These are phyloP conservation scores for Chloris gayana DNA, from an alignment of 176 grass and related monocot genomes.

Conservation along the genomic window DNA sequence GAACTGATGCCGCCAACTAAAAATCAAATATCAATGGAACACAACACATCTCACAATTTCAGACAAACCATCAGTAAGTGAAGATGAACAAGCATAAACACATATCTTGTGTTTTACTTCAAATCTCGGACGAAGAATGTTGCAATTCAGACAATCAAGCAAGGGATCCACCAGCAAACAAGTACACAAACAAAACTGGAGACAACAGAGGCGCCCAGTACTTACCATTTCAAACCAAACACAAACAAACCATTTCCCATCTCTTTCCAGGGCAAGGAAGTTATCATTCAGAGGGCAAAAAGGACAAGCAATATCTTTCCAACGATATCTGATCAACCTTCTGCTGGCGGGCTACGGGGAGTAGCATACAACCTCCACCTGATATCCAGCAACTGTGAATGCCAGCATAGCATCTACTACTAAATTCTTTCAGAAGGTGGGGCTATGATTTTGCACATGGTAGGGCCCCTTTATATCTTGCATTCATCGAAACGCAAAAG, in stretches of 20 bases:
- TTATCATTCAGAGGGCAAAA: slow-evolving; percentile 2
- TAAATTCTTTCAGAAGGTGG: not conserved
- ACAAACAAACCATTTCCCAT: not conserved
- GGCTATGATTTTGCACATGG: slow-evolving; percentile 1
- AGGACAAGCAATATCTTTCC: slow-evolving; percentile 18
- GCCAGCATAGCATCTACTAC: not conserved
- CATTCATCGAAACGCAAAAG: not conserved
- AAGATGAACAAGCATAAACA: not conserved
- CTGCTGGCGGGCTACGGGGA: no score
- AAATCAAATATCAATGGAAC: not conserved
- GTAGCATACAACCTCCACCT: not conserved
- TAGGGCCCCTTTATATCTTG: not conserved
- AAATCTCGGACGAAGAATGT: not conserved
- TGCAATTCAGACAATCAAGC: not conserved
- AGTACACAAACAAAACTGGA: not conserved
- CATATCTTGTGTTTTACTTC: not conserved
- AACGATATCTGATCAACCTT: no score
- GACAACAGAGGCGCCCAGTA: not conserved
- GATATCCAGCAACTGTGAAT: not conserved
- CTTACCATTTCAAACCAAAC: not conserved
- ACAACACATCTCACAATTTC: not conserved
- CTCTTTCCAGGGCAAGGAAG: not conserved
- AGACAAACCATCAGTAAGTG: not conserved
- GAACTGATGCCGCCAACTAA: not conserved
- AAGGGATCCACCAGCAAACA: not conserved